Percentiles rank a stretch among this genome's conserved stretches.
Evolutionary conservation across 371 early-diverging fungal species (phyloP).

Genomic region (Mortierella sp.): DNA sequence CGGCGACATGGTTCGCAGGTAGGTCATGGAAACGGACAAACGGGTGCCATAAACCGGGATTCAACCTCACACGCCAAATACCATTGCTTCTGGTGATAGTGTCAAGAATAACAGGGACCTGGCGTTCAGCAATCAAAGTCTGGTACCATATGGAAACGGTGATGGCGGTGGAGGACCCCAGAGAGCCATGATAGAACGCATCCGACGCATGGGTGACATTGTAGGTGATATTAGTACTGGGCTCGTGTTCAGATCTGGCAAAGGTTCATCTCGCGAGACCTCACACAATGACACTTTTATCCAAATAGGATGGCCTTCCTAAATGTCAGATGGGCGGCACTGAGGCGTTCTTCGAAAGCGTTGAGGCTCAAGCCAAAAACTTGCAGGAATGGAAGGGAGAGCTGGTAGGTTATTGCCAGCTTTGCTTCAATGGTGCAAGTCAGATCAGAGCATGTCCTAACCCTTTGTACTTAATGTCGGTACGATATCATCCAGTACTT

Average conservation of each 20-base stretch:
- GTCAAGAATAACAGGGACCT: constrained; percentile 86
- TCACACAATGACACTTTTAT: not conserved
- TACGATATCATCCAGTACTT: no score
- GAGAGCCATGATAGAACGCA: constrained; percentile 86
- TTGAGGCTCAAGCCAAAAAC: constrained; percentile 73
- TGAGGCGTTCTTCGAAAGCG: constrained; percentile 79
- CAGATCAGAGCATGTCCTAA: no score
- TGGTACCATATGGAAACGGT: constrained; percentile 93
- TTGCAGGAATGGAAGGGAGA: constrained; percentile 93
- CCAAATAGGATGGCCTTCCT: constrained; percentile 76
- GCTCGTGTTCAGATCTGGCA: no score
- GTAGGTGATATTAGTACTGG: constrained; percentile 33
- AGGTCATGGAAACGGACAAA: not conserved
- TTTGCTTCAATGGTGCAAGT: no score
- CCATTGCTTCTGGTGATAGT: constrained; percentile 41
- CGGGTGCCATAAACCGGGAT: not conserved
- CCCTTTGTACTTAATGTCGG: no score
- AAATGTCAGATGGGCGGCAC: constrained; percentile 80
- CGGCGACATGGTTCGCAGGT: constrained; percentile 60
- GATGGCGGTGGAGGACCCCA: constrained; percentile 98
- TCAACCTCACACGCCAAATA: not conserved
- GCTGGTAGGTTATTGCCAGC: constrained; percentile 62
- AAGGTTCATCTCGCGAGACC: no score
- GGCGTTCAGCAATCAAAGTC: constrained; percentile 81
- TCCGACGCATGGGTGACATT: constrained; percentile 77